Base-by-base conservation (phyloP, 2,329 filamentous ascomycete genomes). In the Pseudocercospora fuligena region DNA sequence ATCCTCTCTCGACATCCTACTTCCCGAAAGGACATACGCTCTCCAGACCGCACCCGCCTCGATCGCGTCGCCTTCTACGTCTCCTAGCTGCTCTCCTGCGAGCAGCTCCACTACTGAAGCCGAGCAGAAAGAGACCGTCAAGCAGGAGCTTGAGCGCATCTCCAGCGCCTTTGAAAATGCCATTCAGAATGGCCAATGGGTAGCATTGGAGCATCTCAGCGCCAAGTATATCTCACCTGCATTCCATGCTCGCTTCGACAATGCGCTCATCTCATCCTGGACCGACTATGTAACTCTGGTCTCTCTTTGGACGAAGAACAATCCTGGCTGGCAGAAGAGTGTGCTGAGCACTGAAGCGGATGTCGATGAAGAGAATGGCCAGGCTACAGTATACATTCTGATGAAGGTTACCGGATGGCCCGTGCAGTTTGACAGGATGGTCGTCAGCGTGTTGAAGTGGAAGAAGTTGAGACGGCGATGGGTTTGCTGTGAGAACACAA, bases 301-400 rank as follows among this genome's bases (percentile, higher is more conserved):
- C 9, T 43, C 33, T 12, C 5, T 43, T 1, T 60, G 57, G 57
- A 46, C 40, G 4, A 29, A 29, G 19, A 46, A 23, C 29, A 60
- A 60, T 7, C 57, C 57, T 5, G 56, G 56, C n/a, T 60, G 57
- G 57, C 19, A 60, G 57, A 60, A 60, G 57, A 60, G 27, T 46
- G 57, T 60, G 29, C 57, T 60, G 19, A 40, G 40, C 19, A 43
- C 57, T 14, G 57, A 60, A 43, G 57, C 57, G 12, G 57, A 60
- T 6, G 57, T 60, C 3, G 57, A 60, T 25, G 57, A 60, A 46
- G 57, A 40, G 33, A 60, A 60, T 23, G 57, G 57, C 1, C 33
- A 40, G 40, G 57, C 57, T 23, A 46, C 40, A 11, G 57, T 60
- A 25, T 60, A 60, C 21, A 60, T 60, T 19, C 57, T 60, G 16